Conservation (phyloP, 1,139 yeast genomes). For the Pichia sp. region DNA sequence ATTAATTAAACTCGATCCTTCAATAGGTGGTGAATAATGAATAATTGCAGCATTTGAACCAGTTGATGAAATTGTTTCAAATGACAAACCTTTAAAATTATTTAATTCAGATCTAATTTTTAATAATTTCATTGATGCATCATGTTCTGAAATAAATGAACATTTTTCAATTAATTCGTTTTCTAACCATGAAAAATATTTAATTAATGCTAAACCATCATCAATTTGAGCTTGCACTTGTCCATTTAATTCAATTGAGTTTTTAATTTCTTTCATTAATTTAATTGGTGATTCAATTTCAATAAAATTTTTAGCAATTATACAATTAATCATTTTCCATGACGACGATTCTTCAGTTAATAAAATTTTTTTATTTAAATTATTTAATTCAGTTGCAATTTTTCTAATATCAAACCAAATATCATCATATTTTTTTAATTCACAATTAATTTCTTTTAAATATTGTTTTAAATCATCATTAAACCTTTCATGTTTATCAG, state of each 20-base stretch:
- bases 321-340: conserved; percentile 71
- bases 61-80: conserved; percentile 86
- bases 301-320: conserved; percentile 33
- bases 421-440: conserved; percentile 45
- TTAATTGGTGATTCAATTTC: conserved; percentile 61
- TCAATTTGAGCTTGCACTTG: conserved; percentile 74
- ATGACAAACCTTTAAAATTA: conserved; percentile 76
- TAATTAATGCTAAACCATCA: conserved; percentile 79
- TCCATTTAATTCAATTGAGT: conserved; percentile 64
- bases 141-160: conserved; percentile 66
- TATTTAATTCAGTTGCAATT: conserved; percentile 38
- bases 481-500: conserved; percentile 38
- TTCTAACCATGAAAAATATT: conserved; percentile 86
- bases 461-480: conserved; percentile 28
- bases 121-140: conserved; percentile 64
- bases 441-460: conserved; percentile 37
- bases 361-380: conserved; percentile 40
- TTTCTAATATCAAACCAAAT: conserved; percentile 49
- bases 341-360: conserved; percentile 65
- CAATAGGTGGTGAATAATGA: conserved; percentile 73
- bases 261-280: conserved; percentile 73
- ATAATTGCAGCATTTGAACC: conserved; percentile 93
- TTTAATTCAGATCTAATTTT: conserved; percentile 57
- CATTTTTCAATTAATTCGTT: conserved; percentile 48
- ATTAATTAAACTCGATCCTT: conserved; percentile 59